These are phyloP conservation scores for Phytophthora colocasiae DNA, from an alignment of 352 stramenopile species.

Conservation along the genomic window DNA sequence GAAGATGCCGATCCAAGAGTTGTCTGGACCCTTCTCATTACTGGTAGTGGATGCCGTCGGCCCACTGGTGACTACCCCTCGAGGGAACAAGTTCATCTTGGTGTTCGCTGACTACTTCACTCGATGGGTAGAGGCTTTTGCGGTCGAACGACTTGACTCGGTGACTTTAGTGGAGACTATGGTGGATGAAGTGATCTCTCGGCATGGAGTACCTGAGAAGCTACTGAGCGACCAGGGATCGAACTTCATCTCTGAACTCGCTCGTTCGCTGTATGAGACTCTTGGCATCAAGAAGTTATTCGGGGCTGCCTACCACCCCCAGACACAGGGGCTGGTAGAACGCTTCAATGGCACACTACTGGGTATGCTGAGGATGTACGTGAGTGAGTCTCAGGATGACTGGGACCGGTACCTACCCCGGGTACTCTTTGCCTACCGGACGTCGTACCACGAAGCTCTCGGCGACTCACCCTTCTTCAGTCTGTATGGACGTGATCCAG, in stretches of 20 bases:
- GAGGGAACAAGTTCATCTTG: background rate
- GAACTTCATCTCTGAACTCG: slow-evolving; percentile 6
- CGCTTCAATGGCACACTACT: too few species aligned
- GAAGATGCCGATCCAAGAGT: too few species aligned
- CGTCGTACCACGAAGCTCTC: background rate
- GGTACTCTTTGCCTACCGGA: background rate
- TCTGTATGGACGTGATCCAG: background rate
- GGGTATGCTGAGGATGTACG: too few species aligned
- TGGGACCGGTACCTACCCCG: too few species aligned
- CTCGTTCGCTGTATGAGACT: slow-evolving; percentile 9
- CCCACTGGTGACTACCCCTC: background rate
- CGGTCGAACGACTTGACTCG: too few species aligned
- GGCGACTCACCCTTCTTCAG: background rate
- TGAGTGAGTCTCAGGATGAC: too few species aligned
- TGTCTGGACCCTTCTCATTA: background rate
- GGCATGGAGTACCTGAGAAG: background rate
- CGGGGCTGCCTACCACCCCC: slow-evolving; percentile 2
- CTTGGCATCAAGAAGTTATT: slow-evolving; percentile 14
- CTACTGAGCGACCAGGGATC: slow-evolving; percentile 10
- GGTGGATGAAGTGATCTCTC: background rate
- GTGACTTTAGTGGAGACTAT: too few species aligned
- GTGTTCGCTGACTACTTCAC: too few species aligned
- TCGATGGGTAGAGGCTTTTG: too few species aligned
- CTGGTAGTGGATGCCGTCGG: slow-evolving; percentile 7
- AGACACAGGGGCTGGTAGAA: slow-evolving; percentile 5